Base-by-base conservation (phyloP, 208 protist genomes). In the Trypanosoma cruzi region DNA sequence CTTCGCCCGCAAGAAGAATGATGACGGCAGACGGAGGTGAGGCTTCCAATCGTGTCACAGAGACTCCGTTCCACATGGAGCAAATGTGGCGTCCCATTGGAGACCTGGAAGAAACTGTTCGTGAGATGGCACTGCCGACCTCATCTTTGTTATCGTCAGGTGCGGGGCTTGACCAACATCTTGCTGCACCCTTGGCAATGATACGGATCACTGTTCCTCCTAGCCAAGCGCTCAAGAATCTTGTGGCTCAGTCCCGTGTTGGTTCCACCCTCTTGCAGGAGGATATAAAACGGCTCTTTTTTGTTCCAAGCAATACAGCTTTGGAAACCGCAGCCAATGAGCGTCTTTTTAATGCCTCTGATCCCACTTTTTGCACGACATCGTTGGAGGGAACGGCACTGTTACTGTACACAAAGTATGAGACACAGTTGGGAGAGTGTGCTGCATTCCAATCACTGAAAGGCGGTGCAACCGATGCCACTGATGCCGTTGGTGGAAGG, bases 241-340 rank as follows among this genome's bases (percentile, higher is more conserved):
- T 89, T n/a, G 54, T 93, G 4, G 55, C 76, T 2, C 81, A 78
- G 57, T 86, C 87, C 46, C 77, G 71, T 16, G 68, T 93, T 34
- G 84, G 87, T 2, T 74, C 70, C 20, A 70, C 73, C 16, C 71
- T 93, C 18, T 75, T 75, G 13, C 44, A 78, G 4, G 87, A 93
- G 32, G 80, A 82, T 32, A 62, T 88, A 22, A 93, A 93, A 71
- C 71, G 83, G 18, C 80, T 93, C 31, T 79, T 93, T 55, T 52
- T 72, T 68, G 24, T 67, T 13, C 7, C 57, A 56, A 37, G 58
- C 29, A 49, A 59, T 57, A 26, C 44, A 49, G 44, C 22, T 40
- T n/a, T 52, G 37, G 62, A 48, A 42, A 26, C 54, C 0, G n/a
- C 42, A 36, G n/a, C 49, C 52, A 65, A 52, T 58, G 34, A 29